Conservation (phyloP, 2,329 filamentous ascomycete genomes). For the Aspergillus quadrilineatus region DNA sequence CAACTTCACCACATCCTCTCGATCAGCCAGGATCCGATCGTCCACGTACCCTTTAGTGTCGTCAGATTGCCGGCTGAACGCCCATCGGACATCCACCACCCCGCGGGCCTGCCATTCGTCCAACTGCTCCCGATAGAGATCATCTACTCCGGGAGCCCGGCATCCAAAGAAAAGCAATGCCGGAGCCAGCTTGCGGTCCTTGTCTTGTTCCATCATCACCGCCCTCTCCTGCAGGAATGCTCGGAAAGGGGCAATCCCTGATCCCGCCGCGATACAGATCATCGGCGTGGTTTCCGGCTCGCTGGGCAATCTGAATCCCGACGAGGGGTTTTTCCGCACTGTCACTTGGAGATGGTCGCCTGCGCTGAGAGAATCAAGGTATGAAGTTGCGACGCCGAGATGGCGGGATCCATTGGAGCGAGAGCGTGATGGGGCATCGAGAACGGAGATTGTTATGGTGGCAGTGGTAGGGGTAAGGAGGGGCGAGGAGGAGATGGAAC, state of each 20-base stretch:
- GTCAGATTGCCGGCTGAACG: slow-evolving; percentile 55
- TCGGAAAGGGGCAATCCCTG: slow-evolving; percentile 62
- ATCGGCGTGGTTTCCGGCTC: slow-evolving; percentile 35
- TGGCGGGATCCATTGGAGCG: slow-evolving; percentile 41
- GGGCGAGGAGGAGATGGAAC: slow-evolving; percentile 72
- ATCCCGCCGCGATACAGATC: slow-evolving; percentile 43
- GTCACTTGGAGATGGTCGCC: slow-evolving; percentile 35
- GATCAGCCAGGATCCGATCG: slow-evolving; percentile 51
- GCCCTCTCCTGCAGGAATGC: slow-evolving; percentile 64
- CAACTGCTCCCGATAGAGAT: slow-evolving; percentile 37
- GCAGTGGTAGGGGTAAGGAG: slow-evolving; percentile 56
- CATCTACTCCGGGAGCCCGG: slow-evolving; percentile 34
- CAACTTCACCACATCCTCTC: slow-evolving; percentile 45
- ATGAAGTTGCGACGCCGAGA: slow-evolving; percentile 62
- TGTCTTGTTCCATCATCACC: slow-evolving; percentile 27
- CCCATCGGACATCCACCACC: slow-evolving; percentile 61
- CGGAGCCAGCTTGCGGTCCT: slow-evolving; percentile 27
- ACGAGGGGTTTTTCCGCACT: slow-evolving; percentile 34
- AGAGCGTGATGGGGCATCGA: slow-evolving; percentile 54
- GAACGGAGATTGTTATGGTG: slow-evolving; percentile 68
- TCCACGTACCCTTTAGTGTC: slow-evolving; percentile 54
- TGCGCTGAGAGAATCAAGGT: slow-evolving; percentile 51
- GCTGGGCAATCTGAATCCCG: slow-evolving; percentile 38
- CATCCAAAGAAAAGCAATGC: slow-evolving; percentile 40
- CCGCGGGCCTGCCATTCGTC: slow-evolving; percentile 60